A percentile compares a stretch with the other conserved stretches of the same genome.
phyloP scores from a whole-genome alignment of 192 early-diverging fungal species.

The Entophlyctis luteolus region DNA sequence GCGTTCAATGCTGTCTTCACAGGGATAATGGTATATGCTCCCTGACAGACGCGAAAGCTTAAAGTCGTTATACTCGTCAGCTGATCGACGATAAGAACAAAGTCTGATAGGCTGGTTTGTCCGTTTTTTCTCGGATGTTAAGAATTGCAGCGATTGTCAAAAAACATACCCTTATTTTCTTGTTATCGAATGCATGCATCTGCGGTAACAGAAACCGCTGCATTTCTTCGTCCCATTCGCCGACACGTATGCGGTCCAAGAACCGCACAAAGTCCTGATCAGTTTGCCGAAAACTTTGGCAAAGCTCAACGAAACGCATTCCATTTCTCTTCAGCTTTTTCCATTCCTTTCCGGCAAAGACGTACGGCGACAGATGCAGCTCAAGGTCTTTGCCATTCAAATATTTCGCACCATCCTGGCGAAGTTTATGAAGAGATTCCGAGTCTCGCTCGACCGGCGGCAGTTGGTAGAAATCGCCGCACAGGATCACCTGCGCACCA shows the following conservation, averaged over 20 bases:
- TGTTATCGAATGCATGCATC: neutral
- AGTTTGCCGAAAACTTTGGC: slow-evolving; percentile 38
- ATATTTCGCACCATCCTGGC: neutral
- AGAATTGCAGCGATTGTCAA: neutral
- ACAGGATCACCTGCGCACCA: slow-evolving; percentile 44
- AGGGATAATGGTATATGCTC: neutral
- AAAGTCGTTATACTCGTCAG: slow-evolving; percentile 25
- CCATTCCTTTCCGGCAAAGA: slow-evolving; percentile 38
- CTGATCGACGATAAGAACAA: slow-evolving; percentile 28
- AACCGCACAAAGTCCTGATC: slow-evolving; percentile 35
- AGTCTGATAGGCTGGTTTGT: slow-evolving; percentile 38
- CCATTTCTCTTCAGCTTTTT: slow-evolving; percentile 13
- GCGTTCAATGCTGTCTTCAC: neutral
- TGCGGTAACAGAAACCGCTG: neutral
- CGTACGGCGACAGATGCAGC: slow-evolving; percentile 18
- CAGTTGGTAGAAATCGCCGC: slow-evolving; percentile 51
- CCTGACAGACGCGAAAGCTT: slow-evolving; percentile 14
- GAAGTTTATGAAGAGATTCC: slow-evolving; percentile 1
- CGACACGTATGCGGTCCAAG: slow-evolving; percentile 39
- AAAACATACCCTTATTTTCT: slow-evolving; percentile 3
- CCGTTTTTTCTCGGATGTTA: neutral
- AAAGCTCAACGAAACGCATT: slow-evolving; percentile 35
- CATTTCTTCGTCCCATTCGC: slow-evolving; percentile 31
- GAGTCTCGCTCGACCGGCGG: slow-evolving; percentile 35
- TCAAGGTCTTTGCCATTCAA: neutral